Evolutionary conservation across 2,329 filamentous ascomycete genomes (phyloP), one percentile per base, ranked within the genome.

Genomic region (Apiospora koreana): DNA sequence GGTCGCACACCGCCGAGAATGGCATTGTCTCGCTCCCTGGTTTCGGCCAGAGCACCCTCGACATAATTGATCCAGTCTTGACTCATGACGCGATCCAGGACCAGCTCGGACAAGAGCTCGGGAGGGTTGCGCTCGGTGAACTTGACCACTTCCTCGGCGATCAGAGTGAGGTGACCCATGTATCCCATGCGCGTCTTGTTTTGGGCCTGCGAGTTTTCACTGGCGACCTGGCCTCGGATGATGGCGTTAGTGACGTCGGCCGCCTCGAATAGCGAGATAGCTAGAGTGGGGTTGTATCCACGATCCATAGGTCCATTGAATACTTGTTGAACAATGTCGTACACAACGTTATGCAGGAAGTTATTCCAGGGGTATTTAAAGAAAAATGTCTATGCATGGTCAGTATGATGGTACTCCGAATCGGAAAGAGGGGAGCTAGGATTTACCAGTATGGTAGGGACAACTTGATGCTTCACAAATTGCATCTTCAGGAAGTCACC

Each of bases 341-440:
- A 99, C 65, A 99, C 96, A 58, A 99, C 96, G 78, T 99, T 99
- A 83, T 99, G 96, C 62, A 99, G 87, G 79, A 99, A 99, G 81
- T 99, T 99, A 82, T 99, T 99, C 96, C 96, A 99, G 1, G 96
- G 95, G 78, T 98, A 99, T 71, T 92, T 91, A 85, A 99, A 99
- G 83, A 99, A 99, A 85, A 98, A 98, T 70, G 94, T 93, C 94
- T 97, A 74, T 14, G 70, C 41, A 42, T 35, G 58, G 71, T 76
- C 72, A 77, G 74, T 12, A 45, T 18, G 50, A 46, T 8, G 16
- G 31, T n/a, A 45, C 45, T 38, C n/a, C 25, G 16, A 45, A 14
- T 46, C n/a, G 42, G 9, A 62, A n/a, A 23, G 14, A 41, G 31
- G 25, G n/a, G 21, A 46, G 28, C 10, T 14, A 45, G 45, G 10